Evolutionary conservation across 768 basidiomycete species (phyloP).

Genomic region (Lepiota venenata): DNA sequence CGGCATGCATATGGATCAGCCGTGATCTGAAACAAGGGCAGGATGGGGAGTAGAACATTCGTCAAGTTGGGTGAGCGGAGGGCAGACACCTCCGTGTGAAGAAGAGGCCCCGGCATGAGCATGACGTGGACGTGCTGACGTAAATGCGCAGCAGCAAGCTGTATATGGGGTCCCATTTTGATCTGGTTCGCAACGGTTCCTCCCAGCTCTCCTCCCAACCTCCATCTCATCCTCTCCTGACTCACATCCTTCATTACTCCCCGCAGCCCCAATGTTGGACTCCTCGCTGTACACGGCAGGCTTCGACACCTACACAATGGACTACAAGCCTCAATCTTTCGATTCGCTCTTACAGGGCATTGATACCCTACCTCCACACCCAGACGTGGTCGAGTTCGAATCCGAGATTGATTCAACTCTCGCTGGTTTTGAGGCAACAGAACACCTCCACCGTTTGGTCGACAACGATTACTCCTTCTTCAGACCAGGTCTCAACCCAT

Average conservation of each 20-base stretch:
- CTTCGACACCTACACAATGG: conserved; percentile 28
- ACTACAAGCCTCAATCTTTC: conserved; percentile 44
- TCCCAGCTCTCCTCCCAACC: conserved; percentile 27
- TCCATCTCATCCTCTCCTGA: conserved; percentile 25
- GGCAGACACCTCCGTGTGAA: conserved; percentile 7
- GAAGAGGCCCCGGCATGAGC: not conserved
- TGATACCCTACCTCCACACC: conserved; percentile 74
- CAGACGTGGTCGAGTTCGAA: conserved; percentile 68
- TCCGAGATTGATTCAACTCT: conserved; percentile 74
- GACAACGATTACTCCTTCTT: conserved; percentile 55
- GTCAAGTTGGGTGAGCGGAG: conserved; percentile 8
- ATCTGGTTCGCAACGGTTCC: conserved; percentile 9
- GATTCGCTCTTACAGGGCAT: conserved; percentile 56
- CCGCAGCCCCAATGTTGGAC: conserved; percentile 35
- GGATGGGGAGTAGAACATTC: not conserved
- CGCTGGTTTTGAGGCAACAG: conserved; percentile 63
- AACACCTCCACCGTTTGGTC: conserved; percentile 30
- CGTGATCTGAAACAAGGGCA: conserved; percentile 8
- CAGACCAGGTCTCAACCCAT: conserved; percentile 56
- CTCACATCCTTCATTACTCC: conserved; percentile 16
- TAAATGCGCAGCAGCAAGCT: conserved; percentile 30
- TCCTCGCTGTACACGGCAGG: conserved; percentile 24
- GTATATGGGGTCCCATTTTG: conserved; percentile 24
- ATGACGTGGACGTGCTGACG: conserved; percentile 16
- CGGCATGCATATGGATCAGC: not conserved